phyloP scores from a whole-genome alignment of 1,139 yeast genomes.

The Magnusiomyces sp. region DNA sequence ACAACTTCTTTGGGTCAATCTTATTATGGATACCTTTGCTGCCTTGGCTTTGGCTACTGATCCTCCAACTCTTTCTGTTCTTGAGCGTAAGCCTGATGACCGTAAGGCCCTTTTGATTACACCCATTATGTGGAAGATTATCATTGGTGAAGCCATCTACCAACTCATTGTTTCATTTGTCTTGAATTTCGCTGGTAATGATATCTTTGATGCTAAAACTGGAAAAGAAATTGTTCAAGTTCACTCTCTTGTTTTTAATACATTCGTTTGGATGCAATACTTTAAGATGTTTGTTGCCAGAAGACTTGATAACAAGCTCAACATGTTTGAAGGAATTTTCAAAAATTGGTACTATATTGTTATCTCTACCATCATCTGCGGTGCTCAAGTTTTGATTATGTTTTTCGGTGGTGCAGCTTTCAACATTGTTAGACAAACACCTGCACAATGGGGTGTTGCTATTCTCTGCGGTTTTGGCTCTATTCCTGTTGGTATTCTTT shows the following conservation, averaged over 20 bases:
- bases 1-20: constrained; percentile 92
- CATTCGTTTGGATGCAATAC: constrained; percentile 96
- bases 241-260: constrained; percentile 81
- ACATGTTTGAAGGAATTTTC: constrained; percentile 73
- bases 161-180: constrained; percentile 75
- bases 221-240: constrained; percentile 52
- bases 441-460: constrained; percentile 86
- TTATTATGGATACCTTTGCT: constrained; percentile 97
- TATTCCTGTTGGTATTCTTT: constrained; percentile 66
- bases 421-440: constrained; percentile 67
- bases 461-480: constrained; percentile 74
- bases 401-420: constrained; percentile 96
- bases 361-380: constrained; percentile 68
- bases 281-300: constrained; percentile 89
- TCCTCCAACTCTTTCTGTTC: constrained; percentile 76
- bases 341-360: constrained; percentile 73
- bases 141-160: constrained; percentile 70
- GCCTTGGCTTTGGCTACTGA: constrained; percentile 97
- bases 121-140: constrained; percentile 97
- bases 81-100: constrained; percentile 79
- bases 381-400: constrained; percentile 83
- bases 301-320: constrained; percentile 82
- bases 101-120: constrained; percentile 74
- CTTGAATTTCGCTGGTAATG: constrained; percentile 68
- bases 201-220: constrained; percentile 53